phyloP scores from a whole-genome alignment of 169 alveolate genomes.

The Plasmodium vivax region DNA sequence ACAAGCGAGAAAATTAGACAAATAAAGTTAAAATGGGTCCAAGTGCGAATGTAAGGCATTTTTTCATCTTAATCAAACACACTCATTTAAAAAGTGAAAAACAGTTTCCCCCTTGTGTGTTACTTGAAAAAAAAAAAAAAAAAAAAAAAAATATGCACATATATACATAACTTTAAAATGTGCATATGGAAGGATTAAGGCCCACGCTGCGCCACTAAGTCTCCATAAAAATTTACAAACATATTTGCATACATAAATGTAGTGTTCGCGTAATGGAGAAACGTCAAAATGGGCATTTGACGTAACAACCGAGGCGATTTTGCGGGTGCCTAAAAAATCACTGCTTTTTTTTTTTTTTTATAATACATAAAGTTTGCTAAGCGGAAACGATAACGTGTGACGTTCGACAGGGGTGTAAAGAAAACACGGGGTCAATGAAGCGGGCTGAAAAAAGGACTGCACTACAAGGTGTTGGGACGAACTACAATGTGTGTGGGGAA shows the following conservation, averaged over 20 bases:
- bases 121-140: not conserved
- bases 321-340: not conserved
- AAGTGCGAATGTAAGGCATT: not conserved
- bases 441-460: not conserved
- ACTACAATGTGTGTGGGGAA: not conserved
- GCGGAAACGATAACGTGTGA: not conserved
- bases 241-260: not conserved
- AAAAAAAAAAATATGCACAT: not conserved
- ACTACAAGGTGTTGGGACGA: not conserved
- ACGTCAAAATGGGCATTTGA: not conserved
- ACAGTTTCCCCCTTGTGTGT: not conserved
- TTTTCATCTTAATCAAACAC: not conserved
- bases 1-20: not conserved
- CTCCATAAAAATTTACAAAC: not conserved
- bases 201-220: not conserved
- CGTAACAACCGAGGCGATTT: not conserved
- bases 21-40: not conserved
- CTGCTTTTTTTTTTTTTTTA: not conserved
- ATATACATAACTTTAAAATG: not conserved
- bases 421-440: not conserved
- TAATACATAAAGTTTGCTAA: not conserved
- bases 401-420: not conserved
- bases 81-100: not conserved
- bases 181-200: not conserved
- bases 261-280: not conserved